Base-by-base conservation (phyloP, 306 rosid species). In the Vigna angularis region DNA sequence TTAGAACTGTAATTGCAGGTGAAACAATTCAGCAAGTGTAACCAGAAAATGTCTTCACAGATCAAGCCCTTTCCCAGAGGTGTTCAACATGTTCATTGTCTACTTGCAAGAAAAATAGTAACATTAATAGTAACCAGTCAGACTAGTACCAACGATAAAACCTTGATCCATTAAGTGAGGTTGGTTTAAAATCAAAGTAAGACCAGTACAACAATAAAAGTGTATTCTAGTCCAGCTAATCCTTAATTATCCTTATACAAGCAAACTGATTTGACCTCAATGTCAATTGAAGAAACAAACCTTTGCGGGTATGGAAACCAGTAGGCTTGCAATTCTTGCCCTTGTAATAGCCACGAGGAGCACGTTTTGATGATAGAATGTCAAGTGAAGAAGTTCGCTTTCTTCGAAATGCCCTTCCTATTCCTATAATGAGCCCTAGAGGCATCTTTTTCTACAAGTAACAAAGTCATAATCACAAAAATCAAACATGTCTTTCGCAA, bases 301-400 rank as follows among this genome's bases (percentile, higher is more conserved):
- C 96, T 88, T 94, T 91, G 63, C 91, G 90, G 52, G 96, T 91
- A 80, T 88, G 90, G 79, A 94, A 94, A 71, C 97, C 97, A 66
- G 97, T 94, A 44, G 98, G 96, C 55, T 86, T 87, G 93, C 98
- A 94, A 48, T 91, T 91, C 69, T 91, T 94, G 49, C 96, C 98
- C 87, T 91, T 91, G 74, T 91, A 94, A 66, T 84, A 94, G 66
- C 89, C 90, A 42, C 93, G 76, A 7, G 97, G 94, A 56, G 98
- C 98, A 22, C 94, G 85, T 62, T 90, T 94, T 7, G 98, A 82
- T 4, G 97, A 89, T 10, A 92, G 89, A 85, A 94, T 91, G 77
- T 87, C 88, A 32, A 87, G 88, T 8, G 90, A 82, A 0, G 90
- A 84, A 2, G 90, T 26, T 13, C 90, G 73, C 83, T 87, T 87